Conservation (phyloP, 305 asterid species). For the Fraxinus nigra region DNA sequence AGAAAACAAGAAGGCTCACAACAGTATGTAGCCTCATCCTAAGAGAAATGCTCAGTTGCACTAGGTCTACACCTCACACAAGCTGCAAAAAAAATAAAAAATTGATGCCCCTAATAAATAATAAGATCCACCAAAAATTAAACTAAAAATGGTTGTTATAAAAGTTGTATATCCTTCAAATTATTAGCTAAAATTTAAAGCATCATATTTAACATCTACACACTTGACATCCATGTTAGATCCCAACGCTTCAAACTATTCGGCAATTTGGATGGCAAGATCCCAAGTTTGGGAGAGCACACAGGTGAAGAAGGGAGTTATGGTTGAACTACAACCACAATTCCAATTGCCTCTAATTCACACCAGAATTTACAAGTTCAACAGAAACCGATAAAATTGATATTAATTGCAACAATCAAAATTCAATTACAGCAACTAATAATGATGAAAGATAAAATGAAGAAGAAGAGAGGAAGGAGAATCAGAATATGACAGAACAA, state of each 20-base stretch:
- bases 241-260: constrained; percentile 84
- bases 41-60: constrained; percentile 72
- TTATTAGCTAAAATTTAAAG: neutral
- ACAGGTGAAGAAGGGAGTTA: constrained; percentile 53
- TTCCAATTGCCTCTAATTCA: too few relatives aligned
- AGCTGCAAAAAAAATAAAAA: constrained; percentile 40
- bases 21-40: constrained; percentile 78
- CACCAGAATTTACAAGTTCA: too few relatives aligned
- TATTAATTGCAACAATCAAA: too few relatives aligned
- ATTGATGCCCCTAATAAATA: neutral
- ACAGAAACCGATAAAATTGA: too few relatives aligned
- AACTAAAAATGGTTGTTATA: neutral
- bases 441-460: too few relatives aligned
- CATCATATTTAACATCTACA: constrained; percentile 47
- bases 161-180: neutral
- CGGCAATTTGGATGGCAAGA: constrained; percentile 77
- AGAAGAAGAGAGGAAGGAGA: too few relatives aligned
- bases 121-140: neutral
- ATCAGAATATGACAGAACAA: too few relatives aligned
- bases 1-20: constrained; percentile 39
- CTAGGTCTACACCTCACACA: constrained; percentile 76
- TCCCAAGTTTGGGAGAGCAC: constrained; percentile 85
- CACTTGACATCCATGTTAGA: constrained; percentile 66
- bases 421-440: too few relatives aligned
- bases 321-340: too few relatives aligned